A percentile compares a stretch with the other conserved stretches of the same genome.
phyloP scores from a whole-genome alignment of 1,139 yeast species.

The Kodamaea plutei region DNA sequence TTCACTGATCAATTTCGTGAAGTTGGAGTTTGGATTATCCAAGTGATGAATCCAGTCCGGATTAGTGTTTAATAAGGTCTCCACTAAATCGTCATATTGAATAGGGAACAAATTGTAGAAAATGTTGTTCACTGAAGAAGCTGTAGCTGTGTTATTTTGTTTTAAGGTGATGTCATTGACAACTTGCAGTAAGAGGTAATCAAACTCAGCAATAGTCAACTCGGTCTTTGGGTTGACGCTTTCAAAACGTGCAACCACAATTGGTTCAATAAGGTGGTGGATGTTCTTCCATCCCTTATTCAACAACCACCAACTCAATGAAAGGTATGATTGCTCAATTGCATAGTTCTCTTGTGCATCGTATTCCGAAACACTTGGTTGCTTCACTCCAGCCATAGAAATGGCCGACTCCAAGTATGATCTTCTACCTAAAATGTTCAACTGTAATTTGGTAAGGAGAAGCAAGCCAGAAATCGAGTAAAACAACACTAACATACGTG shows the following conservation, averaged over 20 bases:
- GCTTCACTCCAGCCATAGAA: slow-evolving; percentile 49
- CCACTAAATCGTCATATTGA: slow-evolving; percentile 37
- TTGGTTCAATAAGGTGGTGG: slow-evolving; percentile 49
- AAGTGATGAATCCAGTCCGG: slow-evolving; percentile 40
- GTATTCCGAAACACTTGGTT: slow-evolving; percentile 12
- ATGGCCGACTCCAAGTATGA: slow-evolving; percentile 80
- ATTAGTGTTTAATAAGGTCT: slow-evolving; percentile 43
- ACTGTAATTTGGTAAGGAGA: slow-evolving; percentile 75
- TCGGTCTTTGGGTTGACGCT: slow-evolving; percentile 70
- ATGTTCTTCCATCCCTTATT: slow-evolving; percentile 77
- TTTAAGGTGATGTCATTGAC: slow-evolving; percentile 17
- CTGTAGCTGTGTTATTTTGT: slow-evolving; percentile 9
- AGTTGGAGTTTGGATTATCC: slow-evolving; percentile 36
- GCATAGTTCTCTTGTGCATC: slow-evolving; percentile 37
- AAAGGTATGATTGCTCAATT: slow-evolving; percentile 79
- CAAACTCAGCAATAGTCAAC: slow-evolving; percentile 58
- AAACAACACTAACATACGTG: slow-evolving; percentile 68
- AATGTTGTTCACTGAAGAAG: slow-evolving; percentile 14
- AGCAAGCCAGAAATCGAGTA: slow-evolving; percentile 69
- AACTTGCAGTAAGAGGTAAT: slow-evolving; percentile 16
- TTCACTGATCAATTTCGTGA: slow-evolving; percentile 44
- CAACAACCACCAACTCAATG: slow-evolving; percentile 91
- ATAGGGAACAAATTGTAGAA: slow-evolving; percentile 37
- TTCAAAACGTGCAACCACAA: slow-evolving; percentile 60
- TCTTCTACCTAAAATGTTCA: slow-evolving; percentile 82